These are phyloP conservation scores for Epichloe aotearoae DNA, from an alignment of 2,329 filamentous ascomycete genomes.

Conservation along the genomic window DNA sequence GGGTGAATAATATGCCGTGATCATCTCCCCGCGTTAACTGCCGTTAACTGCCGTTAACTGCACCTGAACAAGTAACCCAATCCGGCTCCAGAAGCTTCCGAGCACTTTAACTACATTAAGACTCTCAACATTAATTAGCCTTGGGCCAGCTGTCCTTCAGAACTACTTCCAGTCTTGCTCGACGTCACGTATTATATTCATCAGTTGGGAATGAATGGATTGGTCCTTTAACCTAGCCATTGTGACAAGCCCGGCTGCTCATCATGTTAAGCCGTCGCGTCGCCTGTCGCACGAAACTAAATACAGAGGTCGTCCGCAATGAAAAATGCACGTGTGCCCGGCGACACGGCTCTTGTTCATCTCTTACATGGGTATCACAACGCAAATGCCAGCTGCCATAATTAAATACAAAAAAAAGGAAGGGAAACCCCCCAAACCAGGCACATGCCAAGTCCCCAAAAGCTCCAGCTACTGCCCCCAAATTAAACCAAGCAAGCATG, in stretches of 20 bases:
- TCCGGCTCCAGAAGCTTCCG: not conserved
- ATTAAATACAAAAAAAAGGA: not conserved
- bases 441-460: not conserved
- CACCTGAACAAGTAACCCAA: too few relatives aligned
- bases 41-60: too few relatives aligned
- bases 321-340: not conserved
- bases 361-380: slow-evolving; percentile 4
- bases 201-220: too few relatives aligned
- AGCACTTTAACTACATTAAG: not conserved
- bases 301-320: not conserved
- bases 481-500: not conserved
- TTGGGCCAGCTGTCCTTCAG: not conserved
- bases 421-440: not conserved
- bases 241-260: too few relatives aligned
- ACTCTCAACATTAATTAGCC: not conserved
- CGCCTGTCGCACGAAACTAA: not conserved
- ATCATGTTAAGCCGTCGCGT: not conserved
- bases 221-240: too few relatives aligned
- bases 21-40: not conserved
- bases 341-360: not conserved
- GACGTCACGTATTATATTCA: too few relatives aligned
- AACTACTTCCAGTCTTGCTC: not conserved
- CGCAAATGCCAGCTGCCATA: not conserved
- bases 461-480: not conserved
- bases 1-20: not conserved